Base-by-base conservation (phyloP, 2,329 filamentous ascomycete genomes). In the Polytolypa hystricis region DNA sequence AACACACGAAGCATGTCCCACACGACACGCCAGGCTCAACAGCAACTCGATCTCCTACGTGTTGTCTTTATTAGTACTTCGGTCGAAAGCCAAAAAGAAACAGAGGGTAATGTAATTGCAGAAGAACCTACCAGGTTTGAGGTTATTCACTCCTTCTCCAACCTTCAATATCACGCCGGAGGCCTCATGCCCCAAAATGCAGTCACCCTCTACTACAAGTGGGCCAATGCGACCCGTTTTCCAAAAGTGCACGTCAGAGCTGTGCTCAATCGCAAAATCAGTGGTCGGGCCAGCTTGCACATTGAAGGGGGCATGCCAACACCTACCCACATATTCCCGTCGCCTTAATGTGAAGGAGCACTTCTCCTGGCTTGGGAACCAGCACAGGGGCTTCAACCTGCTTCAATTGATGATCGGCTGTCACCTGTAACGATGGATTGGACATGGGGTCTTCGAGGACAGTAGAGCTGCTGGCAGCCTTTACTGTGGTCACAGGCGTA, bases 201-300 rank as follows among this genome's bases (percentile, higher is more conserved):
- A 77, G 45, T 79, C 73, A 14, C 71, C 70, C 40, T 76, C 67
- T 9, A 82, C 70, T 2, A 74, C 66, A 2, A 81, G 63, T 2
- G 69, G 65, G 2, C 79, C 78, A 47, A 82, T 81, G 9, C 68
- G 60, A 16, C 78, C 78, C 0, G 65, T 61, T 47, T 76, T 75
- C 77, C 77, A 81, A 46, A 80, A 77, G 51, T 82, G 77, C 44
- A 81, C 70, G 47, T 81, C 77, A 1, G 76, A 80, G 27, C 71
- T 74, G 40, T 21, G 10, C n/a, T n/a, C n/a, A n/a, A n/a, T n/a
- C n/a, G n/a, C 11, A 4, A n/a, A 3, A 12, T n/a, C 7, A 12
- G 15, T 17, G 18, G 11, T 11, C 14, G 14, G 6, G 6, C n/a
- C 18, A 4, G 5, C 6, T 32, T 15, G 14, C 5, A 32, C 17